Evolutionary conservation across 495 filamentous ascomycete genomes (phyloP), one percentile per base, ranked within the genome.

Genomic region (Cladorrhinum samala): DNA sequence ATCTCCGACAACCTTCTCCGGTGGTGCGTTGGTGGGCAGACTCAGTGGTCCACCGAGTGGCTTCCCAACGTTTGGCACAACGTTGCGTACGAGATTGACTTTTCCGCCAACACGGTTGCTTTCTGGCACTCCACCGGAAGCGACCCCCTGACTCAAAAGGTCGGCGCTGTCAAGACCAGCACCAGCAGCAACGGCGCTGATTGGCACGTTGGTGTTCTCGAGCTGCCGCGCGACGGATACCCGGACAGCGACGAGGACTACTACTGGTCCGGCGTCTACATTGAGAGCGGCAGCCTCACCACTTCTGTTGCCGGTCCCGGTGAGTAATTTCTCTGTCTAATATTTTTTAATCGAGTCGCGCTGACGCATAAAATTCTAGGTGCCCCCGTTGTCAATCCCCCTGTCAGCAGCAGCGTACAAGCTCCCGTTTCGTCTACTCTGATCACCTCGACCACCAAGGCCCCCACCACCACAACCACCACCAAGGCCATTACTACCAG

Each of bases 171-270:
- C 27, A 68, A 63, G 50, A 76, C 78, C 1, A 79, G 74, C 43
- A 77, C 83, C 13, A 83, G 76, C 38, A 85, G 80, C 25, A 87
- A 88, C 66, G 86, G 83, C 52, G 78, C 76, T 8, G 86, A 89
- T 64, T 91, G 84, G 86, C 86, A 91, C 66, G 68, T 91, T 2
- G 87, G 87, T 46, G 77, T 88, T 40, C 73, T 89, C 24, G 77
- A 86, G 57, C 74, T 89, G 47, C 80, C 84, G 9, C 77, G 82
- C 50, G 70, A 70, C 9, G 80, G 79, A 7, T 74, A 74, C 44
- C 62, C 76, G 13, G 79, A 82, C 44, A 64, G 63, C 8, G 67
- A 61, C 40, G 75, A 89, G 75, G 85, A 89, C 62, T 87, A 78
- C 75, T 88, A 78, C 65, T 89, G 82, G 70, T 84, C 80, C 14